phyloP scores from a whole-genome alignment of 2,329 filamentous ascomycete genomes.

The Hymenotorrendiella dingleyae region DNA sequence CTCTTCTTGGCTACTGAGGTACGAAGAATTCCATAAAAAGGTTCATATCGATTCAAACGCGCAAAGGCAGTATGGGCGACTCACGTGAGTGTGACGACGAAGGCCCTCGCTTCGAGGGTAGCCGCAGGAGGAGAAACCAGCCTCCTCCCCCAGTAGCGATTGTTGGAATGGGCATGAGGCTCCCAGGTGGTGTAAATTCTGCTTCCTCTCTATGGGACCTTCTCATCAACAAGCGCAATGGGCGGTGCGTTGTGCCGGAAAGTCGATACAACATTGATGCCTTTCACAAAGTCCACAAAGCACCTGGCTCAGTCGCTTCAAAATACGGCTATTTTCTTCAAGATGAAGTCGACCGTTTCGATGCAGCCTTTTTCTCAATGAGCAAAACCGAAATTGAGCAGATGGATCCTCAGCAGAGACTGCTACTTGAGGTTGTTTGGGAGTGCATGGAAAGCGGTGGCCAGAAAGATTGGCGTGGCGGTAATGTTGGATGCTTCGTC shows the following conservation, averaged over 20 bases:
- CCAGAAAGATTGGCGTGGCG: conserved; percentile 12
- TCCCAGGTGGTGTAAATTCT: conserved; percentile 23
- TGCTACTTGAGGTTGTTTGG: conserved; percentile 24
- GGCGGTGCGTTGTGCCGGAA: conserved; percentile 2
- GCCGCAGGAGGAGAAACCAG: conserved; percentile 2
- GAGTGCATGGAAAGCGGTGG: conserved; percentile 25
- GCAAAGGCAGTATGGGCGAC: too few species aligned
- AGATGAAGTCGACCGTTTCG: conserved; percentile 12
- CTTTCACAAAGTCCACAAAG: conserved; percentile 8
- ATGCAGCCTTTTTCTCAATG: conserved; percentile 14
- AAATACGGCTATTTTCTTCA: conserved; percentile 14
- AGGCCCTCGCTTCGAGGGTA: background rate
- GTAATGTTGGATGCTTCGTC: conserved; percentile 12
- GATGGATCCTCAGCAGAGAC: conserved; percentile 26
- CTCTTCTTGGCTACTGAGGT: too few species aligned
- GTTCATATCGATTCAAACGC: too few species aligned
- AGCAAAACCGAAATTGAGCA: conserved; percentile 8
- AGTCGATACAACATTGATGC: conserved; percentile 10
- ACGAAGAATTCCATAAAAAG: too few species aligned
- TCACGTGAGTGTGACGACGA: background rate
- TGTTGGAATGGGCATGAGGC: conserved; percentile 24
- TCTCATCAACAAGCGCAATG: conserved; percentile 5
- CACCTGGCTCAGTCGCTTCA: conserved; percentile 1
- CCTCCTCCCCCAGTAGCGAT: conserved; percentile 15
- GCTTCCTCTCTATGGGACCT: conserved; percentile 8